These are phyloP conservation scores for Saccharomyces paradoxus DNA, from an alignment of 805 yeast species.

Conservation along the genomic window DNA sequence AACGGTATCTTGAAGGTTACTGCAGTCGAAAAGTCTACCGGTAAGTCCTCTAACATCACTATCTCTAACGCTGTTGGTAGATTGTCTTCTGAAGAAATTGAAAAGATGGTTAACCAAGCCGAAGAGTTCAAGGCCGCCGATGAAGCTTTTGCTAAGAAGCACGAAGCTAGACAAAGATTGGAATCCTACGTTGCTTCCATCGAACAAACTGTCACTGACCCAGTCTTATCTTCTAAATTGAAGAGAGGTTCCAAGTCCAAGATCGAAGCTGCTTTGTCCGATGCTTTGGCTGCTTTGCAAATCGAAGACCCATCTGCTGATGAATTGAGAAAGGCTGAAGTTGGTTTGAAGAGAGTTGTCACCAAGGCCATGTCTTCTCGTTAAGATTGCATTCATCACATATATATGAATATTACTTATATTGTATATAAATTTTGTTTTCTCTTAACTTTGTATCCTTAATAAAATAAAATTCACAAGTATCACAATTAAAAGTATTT, in stretches of 20 bases:
- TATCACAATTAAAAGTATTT: background rate
- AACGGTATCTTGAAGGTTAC: conserved; percentile 98
- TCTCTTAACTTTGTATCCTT: background rate
- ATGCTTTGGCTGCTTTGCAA: conserved; percentile 94
- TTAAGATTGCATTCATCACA: conserved; percentile 36
- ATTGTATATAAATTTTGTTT: background rate
- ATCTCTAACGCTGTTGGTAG: conserved; percentile 98
- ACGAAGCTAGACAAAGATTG: conserved; percentile 96
- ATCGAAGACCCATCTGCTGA: conserved; percentile 91
- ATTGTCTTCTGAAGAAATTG: conserved; percentile 89
- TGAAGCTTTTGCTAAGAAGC: conserved; percentile 97
- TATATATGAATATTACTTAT: background rate
- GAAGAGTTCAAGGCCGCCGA: conserved; percentile 97
- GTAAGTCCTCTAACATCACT: conserved; percentile 94
- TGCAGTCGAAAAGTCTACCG: conserved; percentile 96
- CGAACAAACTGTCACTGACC: conserved; percentile 92
- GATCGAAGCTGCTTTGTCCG: conserved; percentile 93
- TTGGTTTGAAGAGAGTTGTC: conserved; percentile 94
- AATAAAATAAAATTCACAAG: background rate
- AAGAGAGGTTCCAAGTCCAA: conserved; percentile 93
- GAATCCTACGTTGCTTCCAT: conserved; percentile 94
- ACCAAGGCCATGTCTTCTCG: conserved; percentile 97
- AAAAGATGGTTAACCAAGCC: conserved; percentile 95
- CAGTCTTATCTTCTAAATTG: conserved; percentile 90
- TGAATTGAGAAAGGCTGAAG: conserved; percentile 97